Evolutionary conservation across 2,329 filamentous ascomycete genomes (phyloP), one percentile per base, ranked within the genome.

Genomic region (Diaporthe sp.): DNA sequence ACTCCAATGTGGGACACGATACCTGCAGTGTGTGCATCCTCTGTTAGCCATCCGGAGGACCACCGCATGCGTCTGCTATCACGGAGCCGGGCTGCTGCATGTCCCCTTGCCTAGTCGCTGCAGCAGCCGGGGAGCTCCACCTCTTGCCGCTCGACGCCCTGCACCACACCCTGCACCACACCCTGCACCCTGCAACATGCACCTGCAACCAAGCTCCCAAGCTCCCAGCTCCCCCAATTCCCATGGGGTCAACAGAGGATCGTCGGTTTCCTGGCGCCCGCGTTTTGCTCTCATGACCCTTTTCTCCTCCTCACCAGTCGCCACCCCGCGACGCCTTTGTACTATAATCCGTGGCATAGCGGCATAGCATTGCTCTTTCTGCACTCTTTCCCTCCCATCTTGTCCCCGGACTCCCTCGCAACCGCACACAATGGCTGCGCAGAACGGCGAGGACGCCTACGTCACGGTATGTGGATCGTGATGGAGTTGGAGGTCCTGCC

Each of bases 371-470:
- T 51, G n/a, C 71, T 70, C 66, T 55, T 73, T 65, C 51, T 53
- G 39, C 68, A 17, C 58, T 74, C 44, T 66, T 32, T 73, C 30
- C 42, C 6, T 51, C 39, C 51, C 59, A 61, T 74, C 77, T 70
- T 75, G 70, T 22, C 10, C 50, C 59, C 25, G 10, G 25, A 53
- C 35, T 22, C 44, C 30, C 68, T 39, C 66, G 47, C 39, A 69
- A 27, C 56, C 37, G 8, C 73, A 77, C 77, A 76, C 76, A 76
- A 86, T 87, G 85, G 82, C 84, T 76, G 78, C 80, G 71, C 79
- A 79, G 79, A 80, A 79, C 78, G 83, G 82, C 76, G 86, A 87
- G 81, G 88, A 90, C 77, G 84, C 88, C 78, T 91, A 90, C 81
- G 88, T 87, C 78, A 90, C 88, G 81, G 88, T 91, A 84, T 79